phyloP scores from a whole-genome alignment of 1,284 basidiomycete species.

The Ganoderma resinaceum region DNA sequence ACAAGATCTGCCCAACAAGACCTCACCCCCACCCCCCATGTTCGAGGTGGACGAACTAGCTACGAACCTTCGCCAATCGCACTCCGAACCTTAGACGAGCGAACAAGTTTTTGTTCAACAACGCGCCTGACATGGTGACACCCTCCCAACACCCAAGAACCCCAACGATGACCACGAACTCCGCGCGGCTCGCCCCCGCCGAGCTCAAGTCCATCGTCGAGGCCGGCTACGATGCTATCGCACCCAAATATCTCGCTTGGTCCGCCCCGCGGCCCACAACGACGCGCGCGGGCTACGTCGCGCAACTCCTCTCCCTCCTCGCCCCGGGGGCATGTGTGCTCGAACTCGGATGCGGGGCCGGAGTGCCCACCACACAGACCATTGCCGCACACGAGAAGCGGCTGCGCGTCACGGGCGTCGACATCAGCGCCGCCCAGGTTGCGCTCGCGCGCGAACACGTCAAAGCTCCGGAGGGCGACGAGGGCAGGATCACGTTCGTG shows the following conservation, averaged over 20 bases:
- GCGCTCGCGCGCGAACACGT: slow-evolving; percentile 4
- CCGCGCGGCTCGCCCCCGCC: neutral
- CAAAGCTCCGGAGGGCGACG: neutral
- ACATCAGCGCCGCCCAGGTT: slow-evolving; percentile 3
- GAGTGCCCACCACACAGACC: neutral
- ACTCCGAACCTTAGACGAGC: too few species aligned
- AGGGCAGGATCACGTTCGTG: neutral
- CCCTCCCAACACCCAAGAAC: neutral
- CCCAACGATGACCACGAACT: neutral
- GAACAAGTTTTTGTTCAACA: too few species aligned
- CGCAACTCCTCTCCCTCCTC: neutral
- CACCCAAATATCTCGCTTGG: slow-evolving; percentile 5
- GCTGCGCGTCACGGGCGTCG: slow-evolving; percentile 1
- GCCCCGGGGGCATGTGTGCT: neutral
- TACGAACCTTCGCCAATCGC: too few species aligned
- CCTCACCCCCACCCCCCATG: too few species aligned
- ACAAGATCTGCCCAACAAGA: too few species aligned
- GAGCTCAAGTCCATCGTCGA: slow-evolving; percentile 2
- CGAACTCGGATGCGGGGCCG: slow-evolving; percentile 3
- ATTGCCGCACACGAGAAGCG: neutral
- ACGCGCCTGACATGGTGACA: neutral
- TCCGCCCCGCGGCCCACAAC: slow-evolving; percentile 6
- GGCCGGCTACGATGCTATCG: slow-evolving; percentile 5
- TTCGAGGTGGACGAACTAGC: too few species aligned
- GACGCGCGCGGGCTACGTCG: slow-evolving; percentile 3